phyloP scores from a whole-genome alignment of 306 rosid species.

The Cicer bijugum region DNA sequence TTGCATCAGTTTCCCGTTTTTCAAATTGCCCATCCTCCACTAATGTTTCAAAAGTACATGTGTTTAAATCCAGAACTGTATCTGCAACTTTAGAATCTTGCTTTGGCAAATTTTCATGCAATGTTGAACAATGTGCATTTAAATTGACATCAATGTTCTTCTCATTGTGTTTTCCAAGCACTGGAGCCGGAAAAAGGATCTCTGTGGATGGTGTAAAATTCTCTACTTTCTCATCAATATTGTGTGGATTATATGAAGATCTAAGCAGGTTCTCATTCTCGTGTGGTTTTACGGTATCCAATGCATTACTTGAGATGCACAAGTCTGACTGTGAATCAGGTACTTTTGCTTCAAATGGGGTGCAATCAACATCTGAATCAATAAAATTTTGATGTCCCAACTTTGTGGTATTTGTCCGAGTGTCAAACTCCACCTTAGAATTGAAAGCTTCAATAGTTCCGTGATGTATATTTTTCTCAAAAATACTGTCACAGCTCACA shows the following conservation, averaged over 20 bases:
- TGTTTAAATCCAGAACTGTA: conserved; percentile 34
- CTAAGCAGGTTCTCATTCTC: conserved; percentile 32
- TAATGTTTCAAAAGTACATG: conserved; percentile 38
- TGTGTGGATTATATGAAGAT: conserved; percentile 36
- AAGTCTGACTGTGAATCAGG: conserved; percentile 40
- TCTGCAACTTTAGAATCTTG: conserved; percentile 47
- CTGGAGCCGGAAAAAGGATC: conserved; percentile 37
- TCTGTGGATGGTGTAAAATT: conserved; percentile 34
- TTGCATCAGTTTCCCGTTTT: conserved; percentile 43
- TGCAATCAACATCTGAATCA: conserved; percentile 37
- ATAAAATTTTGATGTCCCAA: conserved; percentile 30
- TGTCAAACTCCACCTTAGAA: conserved; percentile 39
- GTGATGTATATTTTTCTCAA: conserved; percentile 32
- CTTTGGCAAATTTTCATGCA: conserved; percentile 39
- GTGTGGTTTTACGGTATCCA: conserved; percentile 41
- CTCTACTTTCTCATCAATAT: conserved; percentile 46
- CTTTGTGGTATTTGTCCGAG: conserved; percentile 35
- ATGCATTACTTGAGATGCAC: conserved; percentile 30
- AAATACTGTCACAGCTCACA: conserved; percentile 28
- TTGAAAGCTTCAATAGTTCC: conserved; percentile 37
- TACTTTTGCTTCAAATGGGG: conserved; percentile 37
- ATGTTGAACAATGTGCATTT: conserved; percentile 37
- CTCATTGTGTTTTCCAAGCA: conserved; percentile 36
- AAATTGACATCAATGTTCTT: conserved; percentile 42
- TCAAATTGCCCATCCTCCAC: conserved; percentile 39